Base-by-base conservation (phyloP, 2,329 filamentous ascomycete species). In the Colletotrichum kahawae region DNA sequence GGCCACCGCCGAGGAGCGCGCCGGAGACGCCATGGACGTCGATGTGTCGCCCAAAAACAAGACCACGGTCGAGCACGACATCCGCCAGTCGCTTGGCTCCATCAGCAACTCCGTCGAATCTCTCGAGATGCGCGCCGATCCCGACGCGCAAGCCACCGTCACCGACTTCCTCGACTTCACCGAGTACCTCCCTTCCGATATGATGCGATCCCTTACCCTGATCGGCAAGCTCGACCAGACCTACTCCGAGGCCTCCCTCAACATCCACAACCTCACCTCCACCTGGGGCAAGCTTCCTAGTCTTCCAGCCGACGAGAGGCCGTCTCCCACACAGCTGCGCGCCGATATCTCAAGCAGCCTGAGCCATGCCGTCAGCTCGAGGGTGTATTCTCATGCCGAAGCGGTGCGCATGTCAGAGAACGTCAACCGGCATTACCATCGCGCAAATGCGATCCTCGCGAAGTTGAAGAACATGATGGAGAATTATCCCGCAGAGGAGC, bases 121-220 rank as follows among this genome's bases (percentile, higher is more conserved):
- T 2, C 85, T 90, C 76, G 85, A 87, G 73, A 85, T 89, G 81
- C 89, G 90, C 78, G 87, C 88, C 68, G 92, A 93, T 77, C 92
- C 92, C 7, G 92, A 94, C 84, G 91, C 91, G 31, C 91, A 93
- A 79, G 91, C 92, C 8, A 93, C 92, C n/a, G 89, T 93, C 21
- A 93, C 91, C 75, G 92, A 93, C 82, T 93, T 93, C 80, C 89
- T 93, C 81, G 92, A 93, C 81, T 92, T 92, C 78, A 93, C 91
- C 78, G 92, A 94, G 82, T 93, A 93, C 82, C 88, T 94, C 1
- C 92, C 92, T 13, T 90, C 92, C 66, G 92, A 94, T 80, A 89
- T 94, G 79, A 86, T 89, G 76, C 90, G 92, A 72, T 93, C 92
- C 29, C 85, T 94, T 59, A 92, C 90, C 5, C 86, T 93, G 48